Conservation (phyloP, 2,329 filamentous ascomycete genomes). For the Pyrenochaeta sp. region DNA sequence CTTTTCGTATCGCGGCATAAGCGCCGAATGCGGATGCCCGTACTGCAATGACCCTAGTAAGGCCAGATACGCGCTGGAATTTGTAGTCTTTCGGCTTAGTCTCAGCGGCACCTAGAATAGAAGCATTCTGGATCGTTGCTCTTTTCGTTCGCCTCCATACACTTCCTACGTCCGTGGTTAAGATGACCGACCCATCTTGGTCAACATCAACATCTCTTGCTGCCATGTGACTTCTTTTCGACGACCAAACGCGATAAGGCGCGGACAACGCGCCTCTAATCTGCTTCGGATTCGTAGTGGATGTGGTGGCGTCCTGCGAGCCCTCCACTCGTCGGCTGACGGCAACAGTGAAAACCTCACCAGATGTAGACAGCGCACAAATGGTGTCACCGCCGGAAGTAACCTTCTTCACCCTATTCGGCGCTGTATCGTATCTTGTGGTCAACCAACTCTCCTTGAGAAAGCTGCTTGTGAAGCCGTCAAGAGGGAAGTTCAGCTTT, state of each 20-base stretch:
- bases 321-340: conserved; percentile 73
- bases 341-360: conserved; percentile 86
- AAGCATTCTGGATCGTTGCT: conserved; percentile 76
- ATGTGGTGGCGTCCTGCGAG: conserved; percentile 65
- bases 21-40: conserved; percentile 89
- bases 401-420: conserved; percentile 76
- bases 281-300: conserved; percentile 91
- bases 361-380: conserved; percentile 81
- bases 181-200: conserved; percentile 92
- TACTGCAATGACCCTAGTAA: conserved; percentile 84
- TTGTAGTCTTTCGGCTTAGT: conserved; percentile 88
- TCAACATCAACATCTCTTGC: conserved; percentile 87
- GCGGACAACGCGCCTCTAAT: conserved; percentile 81
- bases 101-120: conserved; percentile 57
- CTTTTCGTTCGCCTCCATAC: conserved; percentile 91
- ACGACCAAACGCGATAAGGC: conserved; percentile 86
- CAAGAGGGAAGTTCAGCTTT: conserved; percentile 83
- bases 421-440: conserved; percentile 68
- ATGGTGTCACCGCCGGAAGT: conserved; percentile 90
- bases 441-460: conserved; percentile 71
- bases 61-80: conserved; percentile 86
- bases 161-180: conserved; percentile 89
- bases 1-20: conserved; percentile 85
- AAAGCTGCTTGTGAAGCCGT: conserved; percentile 74
- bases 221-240: conserved; percentile 82